Base-by-base conservation (phyloP, 768 basidiomycete species). In the Pisolithus albus region DNA sequence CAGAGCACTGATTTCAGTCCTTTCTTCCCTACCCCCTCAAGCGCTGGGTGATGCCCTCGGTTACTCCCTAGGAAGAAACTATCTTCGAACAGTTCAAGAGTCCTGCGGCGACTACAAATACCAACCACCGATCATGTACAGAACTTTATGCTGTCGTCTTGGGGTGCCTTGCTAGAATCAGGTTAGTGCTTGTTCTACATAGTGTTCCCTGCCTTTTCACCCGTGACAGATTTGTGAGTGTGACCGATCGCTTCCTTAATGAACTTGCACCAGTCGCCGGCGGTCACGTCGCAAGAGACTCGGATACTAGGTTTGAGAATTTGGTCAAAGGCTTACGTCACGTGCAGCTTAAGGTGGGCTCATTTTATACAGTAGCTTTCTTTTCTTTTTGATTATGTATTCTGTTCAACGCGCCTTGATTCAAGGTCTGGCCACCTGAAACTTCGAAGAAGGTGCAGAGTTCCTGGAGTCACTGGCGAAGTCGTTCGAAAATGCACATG, bases 361-460 rank as follows among this genome's bases (percentile, higher is more conserved):
- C 23, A 39, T 51, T 39, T 9, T 34, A 38, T 43, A 3, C 13
- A n/a, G 36, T 32, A 48, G 18, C 16, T 18, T 40, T n/a, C 34
- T 30, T 42, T 7, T 13, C 11, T 43, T 55, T 24, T 21, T 36
- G 21, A 32, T 16, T 39, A 42, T 23, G 13, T 47, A 43, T 46
- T 36, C 18, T 50, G n/a, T 38, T 51, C 54, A 23, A 59, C 40
- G 4, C 21, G 11, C 24, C 24, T 56, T 15, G 34, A 26, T 26
- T 26, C 26, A 34, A 91, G 88, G 92, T 95, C 41, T 96, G 91
- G 83, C 93, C 93, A 2, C 87, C 90, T 13, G 88, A 92, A 63
- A 83, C 87, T 5, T 96, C 52, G 93, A 96, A 63, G 88, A 93
- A 66, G 90, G 88, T 3, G 86, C 92, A 3, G 93, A 97, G 59